phyloP scores from a whole-genome alignment of 163 green algal species.

The Scenedesmus sp. region DNA sequence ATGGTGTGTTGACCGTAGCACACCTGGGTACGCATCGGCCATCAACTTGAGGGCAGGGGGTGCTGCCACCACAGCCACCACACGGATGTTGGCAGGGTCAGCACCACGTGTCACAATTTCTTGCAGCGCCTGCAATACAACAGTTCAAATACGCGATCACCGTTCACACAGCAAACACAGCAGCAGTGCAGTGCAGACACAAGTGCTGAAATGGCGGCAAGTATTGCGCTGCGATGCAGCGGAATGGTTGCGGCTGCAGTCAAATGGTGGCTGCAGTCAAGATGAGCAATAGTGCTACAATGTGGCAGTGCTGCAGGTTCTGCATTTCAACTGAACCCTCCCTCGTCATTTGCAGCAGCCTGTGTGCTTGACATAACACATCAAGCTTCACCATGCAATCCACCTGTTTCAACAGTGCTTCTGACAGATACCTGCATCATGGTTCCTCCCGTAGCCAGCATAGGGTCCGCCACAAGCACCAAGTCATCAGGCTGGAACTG shows the following conservation, averaged over 20 bases:
- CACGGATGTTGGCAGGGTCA: slow-evolving; percentile 82
- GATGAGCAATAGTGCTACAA: too few relatives aligned
- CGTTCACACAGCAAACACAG: background rate
- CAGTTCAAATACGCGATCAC: background rate
- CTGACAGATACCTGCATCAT: slow-evolving; percentile 81
- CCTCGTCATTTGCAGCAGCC: too few relatives aligned
- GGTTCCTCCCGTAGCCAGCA: slow-evolving; percentile 94
- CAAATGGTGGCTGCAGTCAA: too few relatives aligned
- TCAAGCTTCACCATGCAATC: too few relatives aligned
- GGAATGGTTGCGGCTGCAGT: too few relatives aligned
- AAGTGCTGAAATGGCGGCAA: too few relatives aligned
- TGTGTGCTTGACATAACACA: too few relatives aligned
- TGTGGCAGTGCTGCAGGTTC: too few relatives aligned
- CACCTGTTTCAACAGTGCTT: too few relatives aligned
- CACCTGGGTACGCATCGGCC: slow-evolving; percentile 69
- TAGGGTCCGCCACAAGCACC: slow-evolving; percentile 90
- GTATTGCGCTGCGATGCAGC: too few relatives aligned
- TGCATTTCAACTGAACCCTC: too few relatives aligned
- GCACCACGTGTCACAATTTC: slow-evolving; percentile 87
- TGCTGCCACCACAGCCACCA: slow-evolving; percentile 86
- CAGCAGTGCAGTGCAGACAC: background rate
- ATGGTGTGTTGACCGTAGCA: background rate
- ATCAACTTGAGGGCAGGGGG: slow-evolving; percentile 90
- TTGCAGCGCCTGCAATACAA: slow-evolving; percentile 74
- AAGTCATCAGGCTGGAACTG: slow-evolving; percentile 80